phyloP scores from a whole-genome alignment of 345 rosid genomes.

The Iberis pinnata region DNA sequence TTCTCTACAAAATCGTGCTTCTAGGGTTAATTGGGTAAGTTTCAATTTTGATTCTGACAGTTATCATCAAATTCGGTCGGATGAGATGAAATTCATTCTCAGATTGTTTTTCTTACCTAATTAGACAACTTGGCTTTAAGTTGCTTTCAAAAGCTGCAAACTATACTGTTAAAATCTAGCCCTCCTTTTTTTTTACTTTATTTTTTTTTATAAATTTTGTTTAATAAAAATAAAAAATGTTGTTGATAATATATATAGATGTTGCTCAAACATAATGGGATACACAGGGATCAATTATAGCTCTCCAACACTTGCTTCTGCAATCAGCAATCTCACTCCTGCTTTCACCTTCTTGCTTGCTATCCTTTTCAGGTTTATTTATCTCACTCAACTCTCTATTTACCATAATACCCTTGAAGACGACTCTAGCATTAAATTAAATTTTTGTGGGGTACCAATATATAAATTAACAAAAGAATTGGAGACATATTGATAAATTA shows the following conservation, averaged over 20 bases:
- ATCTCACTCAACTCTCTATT: background rate
- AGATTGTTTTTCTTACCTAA: conserved; percentile 1
- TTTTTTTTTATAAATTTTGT: background rate
- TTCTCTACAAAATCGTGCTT: conserved; percentile 61
- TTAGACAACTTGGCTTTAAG: conserved; percentile 16
- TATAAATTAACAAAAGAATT: too few relatives aligned
- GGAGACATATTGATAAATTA: too few relatives aligned
- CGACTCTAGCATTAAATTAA: too few relatives aligned
- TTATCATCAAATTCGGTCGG: background rate
- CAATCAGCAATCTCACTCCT: conserved; percentile 91
- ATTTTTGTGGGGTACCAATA: too few relatives aligned
- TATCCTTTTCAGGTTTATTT: conserved; percentile 51
- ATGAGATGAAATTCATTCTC: too few relatives aligned
- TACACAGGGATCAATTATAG: conserved; percentile 76
- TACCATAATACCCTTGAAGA: conserved; percentile 15
- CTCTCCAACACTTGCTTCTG: conserved; percentile 91
- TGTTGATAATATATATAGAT: conserved; percentile 38
- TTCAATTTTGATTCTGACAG: background rate
- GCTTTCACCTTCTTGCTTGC: conserved; percentile 93
- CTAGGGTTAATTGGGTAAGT: conserved; percentile 78
- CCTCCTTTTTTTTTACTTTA: background rate
- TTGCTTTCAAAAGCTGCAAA: conserved; percentile 27
- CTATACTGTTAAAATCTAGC: conserved; percentile 11
- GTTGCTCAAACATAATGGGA: conserved; percentile 74
- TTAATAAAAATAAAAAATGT: too few relatives aligned